Conservation (phyloP, 2,329 filamentous ascomycete species). For the Aspergillus quadrilineatus region DNA sequence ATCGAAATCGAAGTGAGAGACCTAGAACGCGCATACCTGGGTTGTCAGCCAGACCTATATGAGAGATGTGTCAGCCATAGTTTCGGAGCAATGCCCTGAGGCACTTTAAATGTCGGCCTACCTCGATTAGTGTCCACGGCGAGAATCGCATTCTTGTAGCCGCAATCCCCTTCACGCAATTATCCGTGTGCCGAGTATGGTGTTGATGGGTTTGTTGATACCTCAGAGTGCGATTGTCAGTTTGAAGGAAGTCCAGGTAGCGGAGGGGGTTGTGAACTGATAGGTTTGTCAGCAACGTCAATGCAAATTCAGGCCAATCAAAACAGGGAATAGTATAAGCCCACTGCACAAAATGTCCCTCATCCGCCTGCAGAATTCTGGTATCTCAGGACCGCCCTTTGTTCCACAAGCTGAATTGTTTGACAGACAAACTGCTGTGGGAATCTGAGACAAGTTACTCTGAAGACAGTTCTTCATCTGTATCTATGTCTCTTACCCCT, state of each 20-base stretch:
- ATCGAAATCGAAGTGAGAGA: background rate
- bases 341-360: background rate
- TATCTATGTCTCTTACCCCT: background rate
- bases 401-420: background rate
- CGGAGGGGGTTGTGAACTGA: background rate
- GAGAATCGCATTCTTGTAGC: background rate
- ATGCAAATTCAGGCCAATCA: background rate
- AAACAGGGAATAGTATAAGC: background rate
- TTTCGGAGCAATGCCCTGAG: background rate
- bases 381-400: background rate
- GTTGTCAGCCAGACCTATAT: slow-evolving; percentile 38
- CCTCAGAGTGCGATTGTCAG: background rate
- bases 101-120: background rate
- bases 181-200: background rate
- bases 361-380: background rate
- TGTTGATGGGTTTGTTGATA: background rate
- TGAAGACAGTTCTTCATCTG: background rate
- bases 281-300: background rate
- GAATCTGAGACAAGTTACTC: background rate
- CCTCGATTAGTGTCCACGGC: slow-evolving; percentile 1
- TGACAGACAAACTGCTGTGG: background rate
- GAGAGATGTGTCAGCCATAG: slow-evolving; percentile 15
- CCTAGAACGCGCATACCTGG: slow-evolving; percentile 31
- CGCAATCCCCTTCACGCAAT: background rate
- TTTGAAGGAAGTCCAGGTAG: background rate